A percentile compares a stretch with the other conserved stretches of the same genome.
Evolutionary conservation across 2,329 filamentous ascomycete species (phyloP).

Genomic region (Neoarthrinium moseri): DNA sequence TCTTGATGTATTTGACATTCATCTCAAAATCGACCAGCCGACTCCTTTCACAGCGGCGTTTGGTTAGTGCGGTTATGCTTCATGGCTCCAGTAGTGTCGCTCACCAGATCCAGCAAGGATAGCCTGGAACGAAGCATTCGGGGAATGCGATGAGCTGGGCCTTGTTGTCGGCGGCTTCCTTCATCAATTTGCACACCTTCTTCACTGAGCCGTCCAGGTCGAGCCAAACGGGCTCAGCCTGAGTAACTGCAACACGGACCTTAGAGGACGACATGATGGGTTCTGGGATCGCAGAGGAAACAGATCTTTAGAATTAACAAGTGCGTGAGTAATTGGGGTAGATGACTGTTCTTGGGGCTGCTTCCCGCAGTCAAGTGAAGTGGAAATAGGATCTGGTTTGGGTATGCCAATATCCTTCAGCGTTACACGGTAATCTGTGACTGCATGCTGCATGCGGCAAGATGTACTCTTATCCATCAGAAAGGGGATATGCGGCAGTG

Average conservation of each 20-base stretch:
- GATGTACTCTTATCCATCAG: too few species aligned
- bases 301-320: too few species aligned
- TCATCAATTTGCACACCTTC: constrained; percentile 48
- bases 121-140: constrained; percentile 43
- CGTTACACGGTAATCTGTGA: too few species aligned
- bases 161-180: constrained; percentile 43
- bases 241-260: constrained; percentile 42
- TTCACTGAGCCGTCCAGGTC: constrained; percentile 44
- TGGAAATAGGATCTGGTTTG: too few species aligned
- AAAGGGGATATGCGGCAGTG: too few species aligned
- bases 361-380: too few species aligned
- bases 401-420: too few species aligned
- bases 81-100: too few species aligned
- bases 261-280: constrained; percentile 8
- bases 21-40: constrained; percentile 28
- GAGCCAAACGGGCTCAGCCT: constrained; percentile 54
- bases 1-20: constrained; percentile 29
- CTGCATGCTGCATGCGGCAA: too few species aligned
- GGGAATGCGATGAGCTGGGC: constrained; percentile 48
- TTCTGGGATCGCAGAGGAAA: not conserved
- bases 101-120: constrained; percentile 28
- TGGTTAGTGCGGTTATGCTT: too few species aligned
- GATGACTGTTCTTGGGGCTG: too few species aligned
- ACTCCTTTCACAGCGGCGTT: constrained; percentile 29
- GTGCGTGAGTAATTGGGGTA: too few species aligned